These are phyloP conservation scores for Rhodocollybia butyracea DNA, from an alignment of 768 basidiomycete species.

Conservation along the genomic window DNA sequence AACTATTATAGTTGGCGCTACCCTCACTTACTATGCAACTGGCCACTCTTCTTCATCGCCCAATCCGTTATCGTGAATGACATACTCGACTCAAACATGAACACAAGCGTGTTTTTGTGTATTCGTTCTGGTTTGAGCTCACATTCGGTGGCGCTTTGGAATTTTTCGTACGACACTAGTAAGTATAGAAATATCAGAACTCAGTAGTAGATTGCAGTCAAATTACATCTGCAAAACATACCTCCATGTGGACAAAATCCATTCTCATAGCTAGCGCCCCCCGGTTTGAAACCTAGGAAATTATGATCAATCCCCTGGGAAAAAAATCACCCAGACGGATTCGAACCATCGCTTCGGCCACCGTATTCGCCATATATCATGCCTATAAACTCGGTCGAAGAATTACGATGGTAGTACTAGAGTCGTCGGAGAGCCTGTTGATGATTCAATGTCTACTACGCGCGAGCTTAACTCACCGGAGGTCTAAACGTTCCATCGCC, in stretches of 20 bases:
- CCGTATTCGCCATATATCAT: slow-evolving; percentile 61
- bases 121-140: slow-evolving; percentile 50
- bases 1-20: not conserved
- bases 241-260: slow-evolving; percentile 67
- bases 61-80: slow-evolving; percentile 63
- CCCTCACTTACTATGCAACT: slow-evolving; percentile 46
- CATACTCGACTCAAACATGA: slow-evolving; percentile 66
- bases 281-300: slow-evolving; percentile 62
- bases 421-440: not conserved
- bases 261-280: slow-evolving; percentile 59
- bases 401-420: slow-evolving; percentile 65
- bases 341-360: slow-evolving; percentile 59
- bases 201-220: not conserved
- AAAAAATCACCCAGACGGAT: too few species aligned
- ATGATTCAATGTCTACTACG: not conserved
- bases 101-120: slow-evolving; percentile 52
- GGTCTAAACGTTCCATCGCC: slow-evolving; percentile 56
- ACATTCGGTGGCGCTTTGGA: slow-evolving; percentile 51
- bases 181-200: not conserved
- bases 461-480: slow-evolving; percentile 34
- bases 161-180: slow-evolving; percentile 57
- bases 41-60: slow-evolving; percentile 56
- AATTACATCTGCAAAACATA: slow-evolving; percentile 17
- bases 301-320: too few species aligned
- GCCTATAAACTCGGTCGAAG: slow-evolving; percentile 62